Evolutionary conservation across 108 stramenopile species (phyloP), one percentile per base, ranked within the genome.

Genomic region (Stephanodiscus triporus): DNA sequence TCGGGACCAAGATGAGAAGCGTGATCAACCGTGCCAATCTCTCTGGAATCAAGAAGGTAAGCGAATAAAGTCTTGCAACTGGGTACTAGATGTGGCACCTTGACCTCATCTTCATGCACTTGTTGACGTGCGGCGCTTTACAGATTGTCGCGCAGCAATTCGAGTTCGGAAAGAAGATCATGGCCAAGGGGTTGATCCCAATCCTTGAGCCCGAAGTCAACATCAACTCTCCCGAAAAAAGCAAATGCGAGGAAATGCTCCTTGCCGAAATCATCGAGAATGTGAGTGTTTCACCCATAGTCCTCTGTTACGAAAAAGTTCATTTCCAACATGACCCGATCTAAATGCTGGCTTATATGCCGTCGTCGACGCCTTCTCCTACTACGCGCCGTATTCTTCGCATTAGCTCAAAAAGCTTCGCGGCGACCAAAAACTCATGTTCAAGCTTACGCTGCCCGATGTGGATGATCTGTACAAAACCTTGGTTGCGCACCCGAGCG

Each of bases 131-230:
- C 24, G 36, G 20, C 11, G 69, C 84, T 45, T 3, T 14, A 30
- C 24, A 57, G 14, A 73, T 90, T 75, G 93, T 94, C 9, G 87
- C 86, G 40, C 93, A 94, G 54, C 93, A 94, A 58, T 94, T 94
- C 62, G 83, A 81, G 8, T 63, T 90, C 22, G 93, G 77, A 0
- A 90, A 91, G 69, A 79, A 84, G 49, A 90, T 94, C 67, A 70
- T 86, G 42, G 61, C 63, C 29, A 65, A 54, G 51, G 91, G 89
- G 19, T 63, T 94, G 32, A 70, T 90, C 26, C 93, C 93, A 16
- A 94, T 94, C 58, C 73, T 94, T 36, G 93, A 94, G 68, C 93
- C 93, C 24, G 93, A 94, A 73, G 86, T 94, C 0, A 76, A 86
- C 67, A 91, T 91, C 63, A 76, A 80, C 11, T 63, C 70, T 70